Conservation (phyloP, 495 filamentous ascomycete species). For the Daldinia vernicosa region DNA sequence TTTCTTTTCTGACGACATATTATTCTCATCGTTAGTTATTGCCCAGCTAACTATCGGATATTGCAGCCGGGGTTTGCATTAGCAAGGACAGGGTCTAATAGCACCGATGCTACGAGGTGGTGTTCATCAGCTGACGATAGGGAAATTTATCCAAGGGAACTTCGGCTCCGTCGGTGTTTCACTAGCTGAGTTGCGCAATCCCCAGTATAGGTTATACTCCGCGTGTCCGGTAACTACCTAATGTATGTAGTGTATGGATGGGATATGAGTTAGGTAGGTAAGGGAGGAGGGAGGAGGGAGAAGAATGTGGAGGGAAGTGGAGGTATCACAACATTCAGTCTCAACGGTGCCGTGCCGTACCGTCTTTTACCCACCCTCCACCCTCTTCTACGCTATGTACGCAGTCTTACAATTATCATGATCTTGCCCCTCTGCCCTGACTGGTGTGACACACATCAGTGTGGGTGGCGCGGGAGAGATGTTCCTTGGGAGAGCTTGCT, state of each 20-base stretch:
- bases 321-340: conserved; percentile 34
- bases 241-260: too few species aligned
- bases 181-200: conserved; percentile 23
- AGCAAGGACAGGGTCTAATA: conserved; percentile 24
- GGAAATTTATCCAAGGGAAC: conserved; percentile 21
- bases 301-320: not conserved
- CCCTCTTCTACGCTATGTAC: conserved; percentile 20
- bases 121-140: conserved; percentile 40
- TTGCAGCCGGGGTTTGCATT: conserved; percentile 27
- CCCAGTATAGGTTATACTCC: conserved; percentile 21
- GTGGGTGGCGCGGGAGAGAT: conserved; percentile 22
- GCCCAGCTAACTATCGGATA: conserved; percentile 10
- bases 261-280: not conserved
- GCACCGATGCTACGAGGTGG: conserved; percentile 29
- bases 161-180: conserved; percentile 33
- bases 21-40: conserved; percentile 20
- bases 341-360: conserved; percentile 39
- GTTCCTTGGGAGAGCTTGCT: conserved; percentile 32
- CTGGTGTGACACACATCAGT: conserved; percentile 35
- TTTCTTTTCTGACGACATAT: conserved; percentile 15
- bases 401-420: conserved; percentile 32
- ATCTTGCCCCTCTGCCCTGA: conserved; percentile 40
- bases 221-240: conserved; percentile 34
- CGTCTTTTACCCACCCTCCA: conserved; percentile 19
- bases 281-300: not conserved